Conservation (phyloP, 1,284 basidiomycete species). For the Stereum hirsutum region DNA sequence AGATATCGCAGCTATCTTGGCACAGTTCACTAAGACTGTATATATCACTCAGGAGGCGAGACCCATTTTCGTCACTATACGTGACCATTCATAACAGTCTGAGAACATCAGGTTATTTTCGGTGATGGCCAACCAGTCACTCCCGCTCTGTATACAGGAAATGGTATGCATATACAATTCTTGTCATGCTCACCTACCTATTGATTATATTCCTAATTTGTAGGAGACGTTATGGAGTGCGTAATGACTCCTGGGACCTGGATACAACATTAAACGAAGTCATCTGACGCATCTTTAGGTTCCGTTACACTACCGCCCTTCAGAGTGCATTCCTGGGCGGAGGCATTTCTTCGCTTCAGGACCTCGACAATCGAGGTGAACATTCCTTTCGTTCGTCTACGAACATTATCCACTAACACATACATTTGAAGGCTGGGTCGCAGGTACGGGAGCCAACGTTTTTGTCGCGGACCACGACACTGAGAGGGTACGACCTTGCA, state of each 20-base stretch:
- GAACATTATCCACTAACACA: not conserved
- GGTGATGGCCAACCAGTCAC: constrained; percentile 43
- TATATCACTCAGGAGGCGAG: constrained; percentile 54
- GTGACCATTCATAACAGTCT: not conserved
- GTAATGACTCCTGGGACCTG: too few relatives aligned
- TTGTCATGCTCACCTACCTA: not conserved
- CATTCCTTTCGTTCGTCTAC: not conserved
- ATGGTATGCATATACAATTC: constrained; percentile 31
- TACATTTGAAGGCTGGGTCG: constrained; percentile 37
- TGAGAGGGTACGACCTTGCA: constrained; percentile 37
- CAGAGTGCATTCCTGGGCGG: constrained; percentile 39
- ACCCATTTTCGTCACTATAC: not conserved
- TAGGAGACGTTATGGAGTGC: constrained; percentile 59
- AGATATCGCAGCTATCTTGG: constrained; percentile 46
- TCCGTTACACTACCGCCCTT: constrained; percentile 49
- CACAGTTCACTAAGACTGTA: constrained; percentile 28
- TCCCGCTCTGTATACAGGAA: constrained; percentile 44
- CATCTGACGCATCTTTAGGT: constrained; percentile 26
- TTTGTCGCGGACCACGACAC: constrained; percentile 68
- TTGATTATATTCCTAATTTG: not conserved
- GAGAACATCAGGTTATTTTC: constrained; percentile 28
- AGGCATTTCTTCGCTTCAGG: constrained; percentile 41
- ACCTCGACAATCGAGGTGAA: constrained; percentile 44
- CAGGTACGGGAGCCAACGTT: constrained; percentile 45
- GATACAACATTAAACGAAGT: not conserved